phyloP scores from a whole-genome alignment of 1,284 basidiomycete genomes.

The Apiotrichum gracile region DNA sequence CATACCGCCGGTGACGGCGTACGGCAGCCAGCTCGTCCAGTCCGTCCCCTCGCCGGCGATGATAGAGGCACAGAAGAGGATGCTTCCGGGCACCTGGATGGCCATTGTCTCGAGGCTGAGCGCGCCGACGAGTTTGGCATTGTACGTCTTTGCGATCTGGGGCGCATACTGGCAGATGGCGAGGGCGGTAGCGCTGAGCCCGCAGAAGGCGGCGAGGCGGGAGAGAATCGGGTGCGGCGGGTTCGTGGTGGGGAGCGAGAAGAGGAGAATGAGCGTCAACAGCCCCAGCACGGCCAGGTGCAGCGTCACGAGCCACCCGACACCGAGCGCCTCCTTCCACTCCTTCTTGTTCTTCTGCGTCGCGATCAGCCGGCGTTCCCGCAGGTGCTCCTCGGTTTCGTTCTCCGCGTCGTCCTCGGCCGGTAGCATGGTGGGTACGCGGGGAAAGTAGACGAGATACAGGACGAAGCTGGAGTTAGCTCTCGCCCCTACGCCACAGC shows the following conservation, averaged over 20 bases:
- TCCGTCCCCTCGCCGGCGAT: slow-evolving; percentile 71
- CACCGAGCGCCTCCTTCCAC: slow-evolving; percentile 68
- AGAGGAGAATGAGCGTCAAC: slow-evolving; percentile 41
- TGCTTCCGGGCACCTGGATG: slow-evolving; percentile 85
- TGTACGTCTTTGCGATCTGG: slow-evolving; percentile 75
- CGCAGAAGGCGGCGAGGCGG: slow-evolving; percentile 79
- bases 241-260: slow-evolving; percentile 43
- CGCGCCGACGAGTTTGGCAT: slow-evolving; percentile 75
- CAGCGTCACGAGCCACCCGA: slow-evolving; percentile 64
- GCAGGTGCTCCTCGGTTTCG: neutral
- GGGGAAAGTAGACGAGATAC: slow-evolving; percentile 88
- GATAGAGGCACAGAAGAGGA: slow-evolving; percentile 81
- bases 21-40: slow-evolving; percentile 84
- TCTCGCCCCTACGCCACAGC: neutral
- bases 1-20: slow-evolving; percentile 77
- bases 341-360: slow-evolving; percentile 51
- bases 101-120: slow-evolving; percentile 88
- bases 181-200: slow-evolving; percentile 70
- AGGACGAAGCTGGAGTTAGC: slow-evolving; percentile 62
- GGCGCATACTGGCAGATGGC: slow-evolving; percentile 82
- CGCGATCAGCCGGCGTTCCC: neutral
- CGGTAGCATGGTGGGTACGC: slow-evolving; percentile 23
- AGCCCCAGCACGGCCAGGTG: slow-evolving; percentile 54
- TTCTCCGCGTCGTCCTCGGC: slow-evolving; percentile 45
- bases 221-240: slow-evolving; percentile 51